These are phyloP conservation scores for Suillus plorans DNA, from an alignment of 768 basidiomycete species.

Conservation along the genomic window DNA sequence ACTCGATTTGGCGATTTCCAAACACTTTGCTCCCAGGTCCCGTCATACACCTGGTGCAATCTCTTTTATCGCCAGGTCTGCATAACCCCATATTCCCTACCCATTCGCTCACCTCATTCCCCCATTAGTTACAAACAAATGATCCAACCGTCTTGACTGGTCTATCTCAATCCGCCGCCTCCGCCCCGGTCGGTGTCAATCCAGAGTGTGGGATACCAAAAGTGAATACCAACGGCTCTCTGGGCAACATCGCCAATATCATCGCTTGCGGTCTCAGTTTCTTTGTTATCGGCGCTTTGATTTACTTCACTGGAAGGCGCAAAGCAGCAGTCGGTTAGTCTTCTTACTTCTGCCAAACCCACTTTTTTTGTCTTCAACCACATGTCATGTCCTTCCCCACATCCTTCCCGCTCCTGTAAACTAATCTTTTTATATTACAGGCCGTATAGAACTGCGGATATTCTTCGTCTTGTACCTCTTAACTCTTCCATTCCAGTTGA, in stretches of 20 bases:
- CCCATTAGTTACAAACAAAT: conserved; percentile 40
- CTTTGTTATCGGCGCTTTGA: conserved; percentile 55
- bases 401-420: conserved; percentile 6
- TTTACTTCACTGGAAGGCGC: conserved; percentile 57
- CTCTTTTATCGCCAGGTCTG: conserved; percentile 87
- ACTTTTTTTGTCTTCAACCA: not conserved
- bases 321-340: conserved; percentile 86
- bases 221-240: conserved; percentile 52
- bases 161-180: conserved; percentile 40
- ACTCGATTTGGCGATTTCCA: conserved; percentile 73
- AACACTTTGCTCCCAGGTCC: conserved; percentile 63
- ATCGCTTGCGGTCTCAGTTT: conserved; percentile 76
- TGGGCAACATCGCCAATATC: conserved; percentile 88
- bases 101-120: conserved; percentile 20
- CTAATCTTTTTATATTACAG: conserved; percentile 29
- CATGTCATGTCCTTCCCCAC: not conserved
- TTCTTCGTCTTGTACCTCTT: conserved; percentile 68
- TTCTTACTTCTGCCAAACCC: not conserved
- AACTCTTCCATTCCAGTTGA: conserved; percentile 74
- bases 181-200: conserved; percentile 82
- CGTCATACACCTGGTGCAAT: conserved; percentile 91
- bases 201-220: conserved; percentile 76
- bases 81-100: conserved; percentile 14
- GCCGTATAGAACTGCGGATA: conserved; percentile 67
- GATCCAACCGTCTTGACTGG: conserved; percentile 36